Conservation (phyloP, 371 early-diverging fungal species). For the Mortierella sp. region DNA sequence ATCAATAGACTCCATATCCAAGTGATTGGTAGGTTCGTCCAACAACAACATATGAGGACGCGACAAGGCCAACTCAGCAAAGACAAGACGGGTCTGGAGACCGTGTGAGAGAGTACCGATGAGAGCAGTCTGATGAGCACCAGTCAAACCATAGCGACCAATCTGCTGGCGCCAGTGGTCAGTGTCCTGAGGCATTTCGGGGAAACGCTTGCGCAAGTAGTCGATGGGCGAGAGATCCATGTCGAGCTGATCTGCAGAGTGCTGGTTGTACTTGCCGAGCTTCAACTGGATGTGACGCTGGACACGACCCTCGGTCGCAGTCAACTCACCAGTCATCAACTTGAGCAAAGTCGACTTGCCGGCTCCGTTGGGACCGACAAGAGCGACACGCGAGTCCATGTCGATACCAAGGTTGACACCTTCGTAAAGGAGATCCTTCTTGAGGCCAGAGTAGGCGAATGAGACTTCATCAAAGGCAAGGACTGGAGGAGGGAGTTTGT, state of each 20-base stretch:
- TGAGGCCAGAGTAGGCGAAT: slow-evolving; percentile 90
- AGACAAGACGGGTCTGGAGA: slow-evolving; percentile 95
- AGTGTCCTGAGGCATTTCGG: slow-evolving; percentile 76
- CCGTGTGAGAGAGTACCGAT: slow-evolving; percentile 94
- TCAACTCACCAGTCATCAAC: slow-evolving; percentile 88
- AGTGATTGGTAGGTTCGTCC: slow-evolving; percentile 98
- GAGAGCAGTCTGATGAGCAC: slow-evolving; percentile 90
- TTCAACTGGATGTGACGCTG: slow-evolving; percentile 91
- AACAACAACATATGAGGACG: slow-evolving; percentile 95
- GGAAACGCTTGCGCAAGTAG: slow-evolving; percentile 90
- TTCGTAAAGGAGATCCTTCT: slow-evolving; percentile 86
- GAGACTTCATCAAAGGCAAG: slow-evolving; percentile 92
- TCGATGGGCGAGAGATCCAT: slow-evolving; percentile 89
- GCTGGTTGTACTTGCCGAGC: slow-evolving; percentile 98
- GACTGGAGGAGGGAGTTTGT: slow-evolving; percentile 97
- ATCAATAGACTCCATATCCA: slow-evolving; percentile 97
- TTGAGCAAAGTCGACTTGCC: slow-evolving; percentile 96
- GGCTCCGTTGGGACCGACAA: slow-evolving; percentile 94
- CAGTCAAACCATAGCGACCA: slow-evolving; percentile 95
- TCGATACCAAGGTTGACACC: slow-evolving; percentile 94
- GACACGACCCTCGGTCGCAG: slow-evolving; percentile 88
- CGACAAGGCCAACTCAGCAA: slow-evolving; percentile 91
- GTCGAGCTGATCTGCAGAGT: slow-evolving; percentile 96
- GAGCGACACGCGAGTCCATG: slow-evolving; percentile 94
- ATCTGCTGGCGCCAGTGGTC: slow-evolving; percentile 91